Evolutionary conservation across 148 eudicot species (phyloP).

Genomic region (Spergularia bocconei): DNA sequence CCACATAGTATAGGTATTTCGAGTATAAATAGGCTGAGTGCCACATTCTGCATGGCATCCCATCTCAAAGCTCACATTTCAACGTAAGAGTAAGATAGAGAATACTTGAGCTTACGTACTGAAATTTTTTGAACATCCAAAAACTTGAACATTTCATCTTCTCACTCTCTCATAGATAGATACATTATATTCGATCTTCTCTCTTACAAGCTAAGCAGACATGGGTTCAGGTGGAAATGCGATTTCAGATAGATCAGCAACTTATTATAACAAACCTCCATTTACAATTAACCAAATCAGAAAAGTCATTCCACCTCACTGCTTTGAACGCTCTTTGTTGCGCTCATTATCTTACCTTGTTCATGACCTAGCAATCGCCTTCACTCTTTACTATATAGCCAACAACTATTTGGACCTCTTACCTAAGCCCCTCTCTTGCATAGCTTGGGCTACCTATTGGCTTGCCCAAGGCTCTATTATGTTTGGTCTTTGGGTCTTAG

Average conservation of each 20-base stretch:
- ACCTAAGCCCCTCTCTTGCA: not conserved
- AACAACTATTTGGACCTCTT: not conserved
- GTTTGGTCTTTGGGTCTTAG: constrained; percentile 12
- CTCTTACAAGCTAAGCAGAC: not conserved
- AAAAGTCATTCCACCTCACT: constrained; percentile 1
- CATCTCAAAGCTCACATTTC: not conserved
- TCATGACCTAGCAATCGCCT: constrained; percentile 9
- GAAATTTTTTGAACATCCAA: no score
- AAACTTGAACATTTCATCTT: no score
- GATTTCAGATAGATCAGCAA: not conserved
- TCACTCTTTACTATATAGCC: not conserved
- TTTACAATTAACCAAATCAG: not conserved
- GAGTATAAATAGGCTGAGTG: not conserved
- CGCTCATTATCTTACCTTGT: not conserved
- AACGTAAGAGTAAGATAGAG: not conserved
- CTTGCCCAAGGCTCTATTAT: constrained; percentile 7
- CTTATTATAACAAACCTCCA: constrained; percentile 1
- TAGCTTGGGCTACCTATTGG: not conserved
- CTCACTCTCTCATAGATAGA: no score
- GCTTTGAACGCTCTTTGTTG: not conserved
- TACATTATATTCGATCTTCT: no score
- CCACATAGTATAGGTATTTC: not conserved
- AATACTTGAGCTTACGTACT: no score
- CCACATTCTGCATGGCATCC: not conserved
- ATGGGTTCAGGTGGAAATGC: not conserved